Conservation (phyloP, 2,329 filamentous ascomycete genomes). For the Cladosporium sp. region DNA sequence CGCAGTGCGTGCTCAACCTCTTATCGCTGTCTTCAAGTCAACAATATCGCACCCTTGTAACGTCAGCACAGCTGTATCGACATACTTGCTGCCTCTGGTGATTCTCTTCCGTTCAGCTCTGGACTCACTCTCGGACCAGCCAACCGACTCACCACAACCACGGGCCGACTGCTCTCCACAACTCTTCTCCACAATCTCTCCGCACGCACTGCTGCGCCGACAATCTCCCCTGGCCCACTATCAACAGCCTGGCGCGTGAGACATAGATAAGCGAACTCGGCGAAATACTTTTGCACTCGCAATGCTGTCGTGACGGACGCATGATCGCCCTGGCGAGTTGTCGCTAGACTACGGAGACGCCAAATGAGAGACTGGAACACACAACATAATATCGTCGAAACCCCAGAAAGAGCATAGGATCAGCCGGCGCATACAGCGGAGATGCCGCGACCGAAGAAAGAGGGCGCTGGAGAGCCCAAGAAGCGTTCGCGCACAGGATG, state of each 20-base stretch:
- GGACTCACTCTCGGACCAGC: not conserved
- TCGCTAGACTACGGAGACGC: not conserved
- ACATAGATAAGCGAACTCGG: slow-evolving; percentile 11
- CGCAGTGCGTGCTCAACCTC: not conserved
- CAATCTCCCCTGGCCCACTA: slow-evolving; percentile 10
- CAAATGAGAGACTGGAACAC: slow-evolving; percentile 6
- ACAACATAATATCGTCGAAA: too few species aligned
- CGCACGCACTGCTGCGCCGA: not conserved
- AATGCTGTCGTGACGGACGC: slow-evolving; percentile 6
- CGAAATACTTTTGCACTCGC: slow-evolving; percentile 5
- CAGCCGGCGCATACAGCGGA: not conserved
- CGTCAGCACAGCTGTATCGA: not conserved
- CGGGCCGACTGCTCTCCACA: slow-evolving; percentile 12
- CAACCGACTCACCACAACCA: not conserved
- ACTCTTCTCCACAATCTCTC: slow-evolving; percentile 8
- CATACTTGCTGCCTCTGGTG: not conserved
- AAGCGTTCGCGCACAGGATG: slow-evolving; percentile 64
- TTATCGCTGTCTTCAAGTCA: not conserved
- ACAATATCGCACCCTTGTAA: too few species aligned
- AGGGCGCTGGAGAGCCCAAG: slow-evolving; percentile 56
- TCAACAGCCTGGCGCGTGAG: not conserved
- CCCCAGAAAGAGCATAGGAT: not conserved
- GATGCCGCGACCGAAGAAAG: slow-evolving; percentile 65
- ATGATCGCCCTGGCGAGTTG: not conserved
- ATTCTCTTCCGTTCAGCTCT: not conserved